Base-by-base conservation (phyloP, 2,329 filamentous ascomycete genomes). In the Cylindrodendrum hubeiense region DNA sequence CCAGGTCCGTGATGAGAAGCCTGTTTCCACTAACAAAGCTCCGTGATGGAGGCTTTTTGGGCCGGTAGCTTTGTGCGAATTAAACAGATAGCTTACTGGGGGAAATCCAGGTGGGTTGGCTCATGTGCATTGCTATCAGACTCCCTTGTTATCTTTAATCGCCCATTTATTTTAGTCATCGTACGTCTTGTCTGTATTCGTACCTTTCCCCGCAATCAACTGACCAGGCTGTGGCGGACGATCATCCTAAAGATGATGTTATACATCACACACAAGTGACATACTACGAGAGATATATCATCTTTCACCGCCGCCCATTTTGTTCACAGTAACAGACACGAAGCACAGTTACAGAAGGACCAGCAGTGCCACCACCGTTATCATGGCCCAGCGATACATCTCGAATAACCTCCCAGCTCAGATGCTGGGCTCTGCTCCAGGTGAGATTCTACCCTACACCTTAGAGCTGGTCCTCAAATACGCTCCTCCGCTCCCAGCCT, bases 401-500 rank as follows among this genome's bases (percentile, higher is more conserved):
- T 69, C 75, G 17, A 81, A 79, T 53, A 69, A 78, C 55, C 68
- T 78, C 22, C 72, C 77, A 7, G 67, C 75, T 39, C 77, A 79
- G 55, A 67, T 67, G 21, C 52, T 79, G 39, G 65, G 67, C 13
- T 71, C 71, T 2, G 63, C 79, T 17, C 74, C 77, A 1, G 65
- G 66, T 3, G 65, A 69, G 22, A 72, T 80, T 19, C 74, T 83
- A 44, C 69, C 63, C 19, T 73, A 75, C 21, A 76, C 79, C 2
- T 73, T 84, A 21, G 76, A 81, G 33, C 75, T 79, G 22, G 76
- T 83, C 41, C 66, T 84, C 50, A 67, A 71, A 54, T 74, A 71
- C 49, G 77, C 76, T 19, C 81, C 81, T 2, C 82, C 82, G 0
- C 76, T 75, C 21, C 66, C 74, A 15, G 64, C 71, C 3, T 83